Conservation (phyloP, 2,329 filamentous ascomycete species). For the Delphinella strobiligena region DNA sequence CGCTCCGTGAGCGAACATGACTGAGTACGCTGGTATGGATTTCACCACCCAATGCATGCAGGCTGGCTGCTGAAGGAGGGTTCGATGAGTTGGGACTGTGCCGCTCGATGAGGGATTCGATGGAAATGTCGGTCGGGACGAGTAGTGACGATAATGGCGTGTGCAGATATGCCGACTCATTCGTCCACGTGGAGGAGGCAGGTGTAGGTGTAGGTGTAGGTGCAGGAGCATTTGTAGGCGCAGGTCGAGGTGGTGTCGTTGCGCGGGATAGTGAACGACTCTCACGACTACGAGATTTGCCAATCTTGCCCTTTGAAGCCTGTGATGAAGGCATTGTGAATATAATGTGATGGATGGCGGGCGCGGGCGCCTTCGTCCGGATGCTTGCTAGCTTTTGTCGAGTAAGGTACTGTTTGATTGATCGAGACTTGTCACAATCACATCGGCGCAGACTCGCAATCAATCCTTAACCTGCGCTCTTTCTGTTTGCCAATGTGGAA, state of each 20-base stretch:
- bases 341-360: too few relatives aligned
- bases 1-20: conserved; percentile 40
- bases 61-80: conserved; percentile 46
- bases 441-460: too few relatives aligned
- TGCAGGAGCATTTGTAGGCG: conserved; percentile 29
- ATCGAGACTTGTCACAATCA: too few relatives aligned
- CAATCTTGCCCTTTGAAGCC: conserved; percentile 20
- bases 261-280: conserved; percentile 63
- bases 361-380: conserved; percentile 13
- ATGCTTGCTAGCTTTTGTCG: neutral
- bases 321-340: neutral
- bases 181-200: conserved; percentile 47
- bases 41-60: conserved; percentile 52
- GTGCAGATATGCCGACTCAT: conserved; percentile 49
- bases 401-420: neutral
- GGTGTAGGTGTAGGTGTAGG: conserved; percentile 40
- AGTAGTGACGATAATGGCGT: conserved; percentile 40
- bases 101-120: conserved; percentile 57
- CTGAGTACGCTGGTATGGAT: conserved; percentile 45
- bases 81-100: conserved; percentile 40
- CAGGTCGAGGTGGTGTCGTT: conserved; percentile 62
- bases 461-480: too few relatives aligned
- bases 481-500: too few relatives aligned
- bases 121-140: conserved; percentile 45
- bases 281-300: conserved; percentile 29